Evolutionary conservation across 192 early-diverging fungal genomes (phyloP).

Genomic region (Oehlia diaphana): DNA sequence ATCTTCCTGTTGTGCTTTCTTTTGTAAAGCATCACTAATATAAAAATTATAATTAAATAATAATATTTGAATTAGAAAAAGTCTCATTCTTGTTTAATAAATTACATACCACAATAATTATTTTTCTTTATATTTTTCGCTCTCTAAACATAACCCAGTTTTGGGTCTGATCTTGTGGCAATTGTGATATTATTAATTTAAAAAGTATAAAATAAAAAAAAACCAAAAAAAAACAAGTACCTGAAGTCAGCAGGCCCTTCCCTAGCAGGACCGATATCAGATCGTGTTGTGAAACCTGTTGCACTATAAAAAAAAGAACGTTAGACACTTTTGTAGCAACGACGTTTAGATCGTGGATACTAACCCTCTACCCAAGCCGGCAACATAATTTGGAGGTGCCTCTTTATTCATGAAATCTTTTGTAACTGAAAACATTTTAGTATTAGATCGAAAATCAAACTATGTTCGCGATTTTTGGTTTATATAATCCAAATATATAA

Average conservation of each 20-base stretch:
- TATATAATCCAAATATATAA: too few species aligned
- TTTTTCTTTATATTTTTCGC: neutral
- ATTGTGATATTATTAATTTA: neutral
- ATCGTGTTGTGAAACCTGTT: conserved; percentile 96
- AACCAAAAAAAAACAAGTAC: conserved; percentile 32
- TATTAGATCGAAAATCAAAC: too few species aligned
- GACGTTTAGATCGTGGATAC: neutral
- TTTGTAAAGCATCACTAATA: conserved; percentile 40
- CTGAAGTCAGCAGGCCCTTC: conserved; percentile 58
- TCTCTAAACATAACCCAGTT: neutral
- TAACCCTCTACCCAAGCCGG: conserved; percentile 92
- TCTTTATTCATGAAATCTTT: conserved; percentile 94
- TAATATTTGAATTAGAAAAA: neutral
- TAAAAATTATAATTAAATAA: neutral
- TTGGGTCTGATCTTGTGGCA: neutral
- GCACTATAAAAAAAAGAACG: conserved; percentile 50
- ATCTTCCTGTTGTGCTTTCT: conserved; percentile 54
- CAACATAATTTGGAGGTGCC: conserved; percentile 95
- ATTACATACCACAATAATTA: neutral
- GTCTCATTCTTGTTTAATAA: neutral
- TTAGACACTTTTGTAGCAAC: conserved; percentile 7
- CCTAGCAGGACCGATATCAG: conserved; percentile 95
- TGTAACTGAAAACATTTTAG: conserved; percentile 56
- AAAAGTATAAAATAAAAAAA: neutral
- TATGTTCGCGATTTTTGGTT: too few species aligned